Percentiles rank a stretch among this genome's conserved stretches.
phyloP scores from a whole-genome alignment of 2,329 filamentous ascomycete genomes.

The Aspergillus japonicus region DNA sequence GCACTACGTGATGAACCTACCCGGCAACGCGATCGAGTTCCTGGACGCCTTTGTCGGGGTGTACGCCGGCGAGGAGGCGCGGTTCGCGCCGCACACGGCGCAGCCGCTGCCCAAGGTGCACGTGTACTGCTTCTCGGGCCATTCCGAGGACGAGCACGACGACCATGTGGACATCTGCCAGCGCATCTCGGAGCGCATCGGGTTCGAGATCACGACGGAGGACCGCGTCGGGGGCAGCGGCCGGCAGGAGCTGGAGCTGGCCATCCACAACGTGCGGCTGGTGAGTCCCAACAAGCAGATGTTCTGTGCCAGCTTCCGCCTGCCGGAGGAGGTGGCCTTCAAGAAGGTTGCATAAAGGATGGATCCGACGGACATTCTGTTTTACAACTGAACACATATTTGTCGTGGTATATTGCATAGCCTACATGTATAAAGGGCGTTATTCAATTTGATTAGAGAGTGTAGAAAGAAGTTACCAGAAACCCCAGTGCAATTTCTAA shows the following conservation, averaged over 20 bases:
- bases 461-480: not conserved
- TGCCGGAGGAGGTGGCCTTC: constrained; percentile 83
- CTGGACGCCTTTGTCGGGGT: constrained; percentile 73
- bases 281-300: constrained; percentile 93
- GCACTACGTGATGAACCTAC: constrained; percentile 99
- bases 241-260: constrained; percentile 60
- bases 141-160: constrained; percentile 71
- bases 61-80: constrained; percentile 67
- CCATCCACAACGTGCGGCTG: constrained; percentile 69
- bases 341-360: constrained; percentile 17
- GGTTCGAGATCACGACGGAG: constrained; percentile 56
- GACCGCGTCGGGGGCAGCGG: constrained; percentile 50
- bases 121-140: constrained; percentile 89
- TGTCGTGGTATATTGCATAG: constrained; percentile 12
- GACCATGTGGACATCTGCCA: constrained; percentile 61
- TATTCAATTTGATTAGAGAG: not conserved
- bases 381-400: constrained; percentile 14
- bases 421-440: not conserved
- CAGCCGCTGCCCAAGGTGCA: constrained; percentile 76
- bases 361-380: not conserved
- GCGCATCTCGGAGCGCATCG: constrained; percentile 63
- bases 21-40: constrained; percentile 84
- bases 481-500: not conserved
- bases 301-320: constrained; percentile 90
- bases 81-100: constrained; percentile 62